Evolutionary conservation across 2,329 filamentous ascomycete species (phyloP), one percentile per base, ranked within the genome.

Genomic region (Podosphaera xanthii): DNA sequence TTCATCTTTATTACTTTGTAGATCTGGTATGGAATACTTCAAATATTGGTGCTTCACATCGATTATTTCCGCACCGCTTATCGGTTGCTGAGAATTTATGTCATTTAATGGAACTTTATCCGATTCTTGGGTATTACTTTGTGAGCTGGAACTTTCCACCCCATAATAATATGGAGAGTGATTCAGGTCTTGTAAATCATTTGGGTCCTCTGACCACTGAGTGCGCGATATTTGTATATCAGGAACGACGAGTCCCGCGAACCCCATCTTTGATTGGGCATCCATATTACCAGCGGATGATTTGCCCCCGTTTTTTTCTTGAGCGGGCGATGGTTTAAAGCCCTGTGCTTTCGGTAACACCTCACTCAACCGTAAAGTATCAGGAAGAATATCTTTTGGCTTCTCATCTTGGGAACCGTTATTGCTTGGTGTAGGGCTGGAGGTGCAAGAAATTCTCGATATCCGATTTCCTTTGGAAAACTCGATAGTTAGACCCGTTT

Each of bases 81-180:
- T 77, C 50, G 79, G 78, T 62, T 80, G 76, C 50, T 82, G 68
- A 62, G 77, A 74, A 60, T 71, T 73, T 59, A 71, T 68, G 64
- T 81, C 76, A 0, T 81, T 84, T 57, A 84, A 71, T 34, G 81
- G 81, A 12, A 78, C 73, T 48, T 72, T 72, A 66, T 84, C 81
- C 5, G 79, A 81, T 62, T 82, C 67, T 1, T 65, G 59, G 10
- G 62, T 44, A 60, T 74, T 71, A 59, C 72, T 74, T 42, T 62
- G 62, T n/a, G 59, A 42, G 40, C 63, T 58, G 40, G 64, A 61
- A 31, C 63, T 58, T 31, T 69, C 66, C 7, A 59, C 59, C 35
- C 60, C 44, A 49, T 67, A 63, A 3, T 61, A 61, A 62, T 68
- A 69, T 12, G 65, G 66, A 10, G 65, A 66, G 2, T 60, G 61